A percentile compares a stretch with the other conserved stretches of the same genome.
Conservation (phyloP, 2,329 filamentous ascomycete species). For the Pyrenophora tritici-repentis region DNA sequence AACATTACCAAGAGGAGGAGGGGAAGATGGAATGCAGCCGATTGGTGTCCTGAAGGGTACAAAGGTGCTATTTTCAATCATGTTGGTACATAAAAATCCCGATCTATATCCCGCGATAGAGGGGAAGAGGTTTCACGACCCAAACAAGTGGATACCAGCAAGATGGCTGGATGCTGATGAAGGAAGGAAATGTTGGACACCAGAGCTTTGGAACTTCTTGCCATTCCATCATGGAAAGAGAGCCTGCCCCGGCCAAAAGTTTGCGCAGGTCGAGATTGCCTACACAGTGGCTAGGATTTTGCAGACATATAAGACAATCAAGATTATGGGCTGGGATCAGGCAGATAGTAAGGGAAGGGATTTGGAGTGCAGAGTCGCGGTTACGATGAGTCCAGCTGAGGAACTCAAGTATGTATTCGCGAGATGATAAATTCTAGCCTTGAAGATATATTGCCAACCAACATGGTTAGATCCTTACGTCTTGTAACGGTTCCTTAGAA, state of each 20-base stretch:
- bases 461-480: no score
- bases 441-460: not conserved
- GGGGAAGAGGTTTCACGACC: not conserved
- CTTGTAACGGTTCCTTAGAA: no score
- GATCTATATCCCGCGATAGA: not conserved
- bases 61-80: not conserved
- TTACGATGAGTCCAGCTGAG: not conserved
- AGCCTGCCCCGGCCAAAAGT: not conserved
- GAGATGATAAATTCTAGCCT: no score
- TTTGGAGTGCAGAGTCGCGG: not conserved
- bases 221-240: constrained; percentile 1
- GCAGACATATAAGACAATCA: not conserved
- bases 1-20: constrained; percentile 38
- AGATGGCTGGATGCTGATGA: not conserved
- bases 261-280: not conserved
- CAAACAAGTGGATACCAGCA: not conserved
- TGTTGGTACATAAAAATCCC: not conserved
- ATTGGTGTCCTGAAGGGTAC: constrained; percentile 36
- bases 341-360: not conserved
- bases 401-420: not conserved
- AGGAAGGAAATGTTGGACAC: not conserved
- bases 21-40: constrained; percentile 29
- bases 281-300: not conserved
- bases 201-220: not conserved
- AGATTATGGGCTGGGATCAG: not conserved